Conservation (phyloP, 441 rosid species). For the Bocquillonia castaneifolia region DNA sequence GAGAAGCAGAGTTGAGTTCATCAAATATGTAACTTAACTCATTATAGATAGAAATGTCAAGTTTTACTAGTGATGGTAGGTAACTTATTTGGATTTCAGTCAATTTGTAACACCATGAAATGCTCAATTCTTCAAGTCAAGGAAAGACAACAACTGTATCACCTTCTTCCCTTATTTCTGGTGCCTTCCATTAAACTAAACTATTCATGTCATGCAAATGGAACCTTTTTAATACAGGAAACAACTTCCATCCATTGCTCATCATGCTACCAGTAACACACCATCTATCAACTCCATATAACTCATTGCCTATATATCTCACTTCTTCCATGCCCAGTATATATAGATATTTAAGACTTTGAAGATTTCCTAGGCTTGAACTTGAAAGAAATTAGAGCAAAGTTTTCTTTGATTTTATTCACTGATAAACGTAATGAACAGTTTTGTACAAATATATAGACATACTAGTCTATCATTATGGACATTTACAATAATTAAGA, state of each 20-base stretch:
- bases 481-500: no score
- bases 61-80: slow-evolving; percentile 7
- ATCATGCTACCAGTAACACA: no score
- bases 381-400: no score
- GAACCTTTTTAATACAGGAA: slow-evolving; percentile 24
- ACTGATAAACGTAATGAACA: no score
- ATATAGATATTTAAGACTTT: no score
- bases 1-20: slow-evolving; percentile 16
- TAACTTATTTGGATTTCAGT: not conserved
- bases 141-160: slow-evolving; percentile 16
- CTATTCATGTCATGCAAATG: not conserved
- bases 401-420: no score
- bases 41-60: slow-evolving; percentile 1
- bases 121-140: slow-evolving; percentile 17
- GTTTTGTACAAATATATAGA: no score
- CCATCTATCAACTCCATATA: not conserved
- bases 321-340: no score
- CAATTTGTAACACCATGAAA: not conserved
- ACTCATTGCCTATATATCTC: no score
- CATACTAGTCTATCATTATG: no score
- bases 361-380: no score
- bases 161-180: slow-evolving; percentile 7
- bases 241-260: slow-evolving; percentile 8
- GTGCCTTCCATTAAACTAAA: slow-evolving; percentile 12
- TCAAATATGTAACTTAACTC: slow-evolving; percentile 2